These are phyloP conservation scores for Haplographium delicatum DNA, from an alignment of 495 filamentous ascomycete genomes.

Conservation along the genomic window DNA sequence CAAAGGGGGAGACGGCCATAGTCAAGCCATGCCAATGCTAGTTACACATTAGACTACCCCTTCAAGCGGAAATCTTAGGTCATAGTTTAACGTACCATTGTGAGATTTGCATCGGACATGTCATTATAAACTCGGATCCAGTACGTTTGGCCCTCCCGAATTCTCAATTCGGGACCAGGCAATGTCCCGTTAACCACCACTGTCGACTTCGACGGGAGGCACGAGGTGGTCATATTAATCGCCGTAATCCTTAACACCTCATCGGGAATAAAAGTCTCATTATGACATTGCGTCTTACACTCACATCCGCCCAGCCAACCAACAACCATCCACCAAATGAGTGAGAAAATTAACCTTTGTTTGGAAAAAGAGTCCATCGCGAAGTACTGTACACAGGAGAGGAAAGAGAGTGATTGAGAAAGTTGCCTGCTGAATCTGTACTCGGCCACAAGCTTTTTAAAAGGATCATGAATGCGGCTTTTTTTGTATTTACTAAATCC, in stretches of 20 bases:
- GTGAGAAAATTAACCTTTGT: too few relatives aligned
- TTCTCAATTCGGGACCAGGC: conserved; percentile 44
- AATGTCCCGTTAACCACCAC: conserved; percentile 49
- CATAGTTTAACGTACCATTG: conserved; percentile 39
- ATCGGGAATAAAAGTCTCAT: conserved; percentile 42
- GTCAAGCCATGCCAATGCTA: conserved; percentile 59
- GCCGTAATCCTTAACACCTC: conserved; percentile 41
- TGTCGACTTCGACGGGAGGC: conserved; percentile 33
- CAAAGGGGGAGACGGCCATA: conserved; percentile 49
- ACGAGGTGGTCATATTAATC: conserved; percentile 36
- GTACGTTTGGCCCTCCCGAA: conserved; percentile 42
- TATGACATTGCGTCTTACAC: conserved; percentile 23
- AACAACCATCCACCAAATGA: background rate
- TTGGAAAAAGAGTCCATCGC: too few relatives aligned
- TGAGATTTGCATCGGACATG: conserved; percentile 45
- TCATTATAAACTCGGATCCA: conserved; percentile 60
- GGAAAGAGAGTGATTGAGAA: too few relatives aligned
- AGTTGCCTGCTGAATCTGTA: too few relatives aligned
- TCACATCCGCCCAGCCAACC: background rate
- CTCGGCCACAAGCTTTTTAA: too few relatives aligned
- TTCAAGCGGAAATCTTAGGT: background rate
- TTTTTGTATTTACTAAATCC: too few relatives aligned
- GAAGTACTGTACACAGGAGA: too few relatives aligned
- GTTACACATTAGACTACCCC: background rate
- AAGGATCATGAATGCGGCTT: too few relatives aligned